Evolutionary conservation across 768 basidiomycete species (phyloP), one percentile per base, ranked within the genome.

Genomic region (Boletus subparvulus): DNA sequence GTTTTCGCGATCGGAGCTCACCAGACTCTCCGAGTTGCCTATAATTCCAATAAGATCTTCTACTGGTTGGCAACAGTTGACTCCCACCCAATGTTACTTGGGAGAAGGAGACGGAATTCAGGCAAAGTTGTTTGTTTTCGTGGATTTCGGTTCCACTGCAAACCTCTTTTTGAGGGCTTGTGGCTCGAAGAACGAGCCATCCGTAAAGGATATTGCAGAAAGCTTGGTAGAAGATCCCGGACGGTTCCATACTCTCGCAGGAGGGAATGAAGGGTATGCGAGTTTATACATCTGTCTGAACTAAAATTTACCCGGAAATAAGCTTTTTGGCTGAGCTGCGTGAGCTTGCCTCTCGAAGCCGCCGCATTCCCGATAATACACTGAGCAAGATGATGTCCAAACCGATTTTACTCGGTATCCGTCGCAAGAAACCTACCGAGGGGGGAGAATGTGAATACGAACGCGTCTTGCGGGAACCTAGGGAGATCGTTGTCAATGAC

Each of bases 141-240:
- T 97, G 47, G 85, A 95, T 69, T 95, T 94, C 68, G 94, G 93
- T 1, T 64, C 77, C 2, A 73, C 77, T 9, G 94, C 88, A 36
- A 94, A 93, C 63, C 75, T 79, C 4, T 97, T 98, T 71, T 75
- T 98, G 42, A 81, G 79, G 48, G 86, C 88, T 9, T 91, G 92
- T 60, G 93, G 94, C 4, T 89, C 93, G 17, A 87, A 84, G 64
- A 83, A 83, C 33, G 90, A 92, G 64, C 94, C 94, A 1, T 90
- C 83, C 42, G 82, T 91, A 4, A 86, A 91, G 55, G 92, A 93
- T 70, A 78, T 92, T 42, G 85, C 84, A 0, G 78, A 79, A 48
- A 86, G 83, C 52, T 70, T 93, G 30, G 66, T 94, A 14, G 76
- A 76, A 2, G 77, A 92, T 69, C 88, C 91, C 11, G 73, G 74